Base-by-base conservation (phyloP, 371 early-diverging fungal genomes). In the Catenaria anguillulae region DNA sequence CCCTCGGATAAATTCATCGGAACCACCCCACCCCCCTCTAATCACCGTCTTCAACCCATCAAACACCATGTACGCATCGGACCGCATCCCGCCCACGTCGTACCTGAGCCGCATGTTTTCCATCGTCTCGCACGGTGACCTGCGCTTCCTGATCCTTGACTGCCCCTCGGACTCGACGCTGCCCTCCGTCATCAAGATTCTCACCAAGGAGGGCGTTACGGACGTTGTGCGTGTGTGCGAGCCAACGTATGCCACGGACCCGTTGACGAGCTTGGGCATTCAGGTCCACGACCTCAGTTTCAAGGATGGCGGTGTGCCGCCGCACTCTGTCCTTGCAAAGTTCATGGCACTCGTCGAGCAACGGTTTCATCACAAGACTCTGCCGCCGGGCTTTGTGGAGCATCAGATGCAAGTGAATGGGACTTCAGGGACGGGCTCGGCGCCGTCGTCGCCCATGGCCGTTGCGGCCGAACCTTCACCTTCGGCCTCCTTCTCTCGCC, bases 171-270 rank as follows among this genome's bases (percentile, higher is more conserved):
- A 58, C 17, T 40, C 36, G 26, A 40, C 58, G 36, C 31, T 58
- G 36, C 58, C 58, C 29, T 13, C 36, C 24, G 43, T 35, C 31
- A 8, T 58, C 15, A 77, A 82, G 59, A 79, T 35, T 24, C 33
- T 31, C 67, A 70, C 73, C 37, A 73, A 78, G 45, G 75, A 84
- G 56, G 71, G 81, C 60, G 92, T 89, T 52, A 83, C 85, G 5
- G 87, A 89, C 60, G 84, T 92, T 19, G 90, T 92, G 13, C 81
- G 92, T 10, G 90, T 88, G 36, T 92, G 93, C 70, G 90, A 92
- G 68, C 89, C 92, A 21, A 90, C 92, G 10, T 58, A 58, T 36
- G 26, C n/a, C 29, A 35, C 58, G 17, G 36, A n/a, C 36, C 10
- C 34, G n/a, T 31, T 58, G 19, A 35, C 10, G 35, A 26, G 26